Evolutionary conservation across 345 rosid species (phyloP).

Genomic region (Passiflora organensis): DNA sequence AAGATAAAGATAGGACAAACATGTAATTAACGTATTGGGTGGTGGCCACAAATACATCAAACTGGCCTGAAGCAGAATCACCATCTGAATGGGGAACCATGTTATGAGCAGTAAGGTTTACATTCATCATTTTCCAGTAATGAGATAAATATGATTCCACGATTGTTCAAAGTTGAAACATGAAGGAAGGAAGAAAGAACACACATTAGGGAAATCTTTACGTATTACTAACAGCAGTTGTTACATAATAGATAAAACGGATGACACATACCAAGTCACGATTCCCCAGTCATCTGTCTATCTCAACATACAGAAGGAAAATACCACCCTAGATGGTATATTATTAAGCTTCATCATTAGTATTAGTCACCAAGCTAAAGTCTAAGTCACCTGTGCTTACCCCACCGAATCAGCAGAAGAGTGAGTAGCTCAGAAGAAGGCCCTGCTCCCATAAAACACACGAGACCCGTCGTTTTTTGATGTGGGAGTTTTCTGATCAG

Average conservation of each 20-base stretch:
- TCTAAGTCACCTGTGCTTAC: constrained; percentile 68
- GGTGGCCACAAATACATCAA: constrained; percentile 3
- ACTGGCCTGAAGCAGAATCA: constrained; percentile 31
- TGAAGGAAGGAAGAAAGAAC: constrained; percentile 13
- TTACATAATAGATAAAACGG: constrained; percentile 34
- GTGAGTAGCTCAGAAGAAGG: constrained; percentile 82
- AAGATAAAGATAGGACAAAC: not conserved
- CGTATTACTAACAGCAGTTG: constrained; percentile 36
- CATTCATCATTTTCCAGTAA: constrained; percentile 28
- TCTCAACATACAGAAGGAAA: constrained; percentile 50
- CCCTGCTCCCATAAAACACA: constrained; percentile 97
- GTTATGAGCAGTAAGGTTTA: constrained; percentile 15
- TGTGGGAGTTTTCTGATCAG: constrained; percentile 65
- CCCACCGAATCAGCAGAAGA: constrained; percentile 31
- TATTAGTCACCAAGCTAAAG: constrained; percentile 63
- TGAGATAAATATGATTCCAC: constrained; percentile 22
- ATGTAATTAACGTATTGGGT: not conserved
- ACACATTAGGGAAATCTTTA: constrained; percentile 28
- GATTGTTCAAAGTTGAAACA: constrained; percentile 29
- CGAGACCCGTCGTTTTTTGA: constrained; percentile 72
- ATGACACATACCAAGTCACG: constrained; percentile 42
- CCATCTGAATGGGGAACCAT: constrained; percentile 27
- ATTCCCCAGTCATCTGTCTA: constrained; percentile 39
- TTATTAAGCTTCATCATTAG: constrained; percentile 55
- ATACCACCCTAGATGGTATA: constrained; percentile 51